A percentile compares a stretch with the other conserved stretches of the same genome.
Conservation (phyloP, 164 flowering plant species). For the Magnolia officinalis region DNA sequence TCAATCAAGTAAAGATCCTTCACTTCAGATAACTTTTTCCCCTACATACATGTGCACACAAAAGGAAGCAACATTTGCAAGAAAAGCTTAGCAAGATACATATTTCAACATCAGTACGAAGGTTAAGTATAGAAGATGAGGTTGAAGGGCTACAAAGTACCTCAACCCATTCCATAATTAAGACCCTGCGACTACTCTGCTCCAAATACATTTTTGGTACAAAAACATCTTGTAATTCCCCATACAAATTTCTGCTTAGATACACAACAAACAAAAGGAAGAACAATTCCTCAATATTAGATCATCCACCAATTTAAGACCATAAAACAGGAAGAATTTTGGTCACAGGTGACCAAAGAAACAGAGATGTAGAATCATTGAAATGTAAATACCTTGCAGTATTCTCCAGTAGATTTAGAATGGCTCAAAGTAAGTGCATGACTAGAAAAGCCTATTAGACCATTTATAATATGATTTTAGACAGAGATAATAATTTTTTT, state of each 20-base stretch:
- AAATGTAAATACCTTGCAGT: background rate
- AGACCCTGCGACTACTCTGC: slow-evolving; percentile 65
- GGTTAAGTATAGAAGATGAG: background rate
- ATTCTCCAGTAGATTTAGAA: background rate
- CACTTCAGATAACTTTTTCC: slow-evolving; percentile 75
- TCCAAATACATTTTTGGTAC: slow-evolving; percentile 82
- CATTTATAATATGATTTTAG: background rate
- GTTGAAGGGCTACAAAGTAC: slow-evolving; percentile 31
- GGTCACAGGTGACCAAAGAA: background rate
- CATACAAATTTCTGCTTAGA: slow-evolving; percentile 70
- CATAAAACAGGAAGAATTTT: background rate
- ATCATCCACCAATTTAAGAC: background rate
- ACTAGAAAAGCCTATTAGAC: background rate
- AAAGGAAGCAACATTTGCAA: slow-evolving; percentile 13
- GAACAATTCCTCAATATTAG: slow-evolving; percentile 3
- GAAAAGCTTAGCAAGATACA: background rate
- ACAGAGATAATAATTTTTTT: too few species aligned
- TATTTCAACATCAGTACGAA: background rate
- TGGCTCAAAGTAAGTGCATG: background rate
- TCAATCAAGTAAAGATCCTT: slow-evolving; percentile 87
- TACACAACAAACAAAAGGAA: slow-evolving; percentile 1
- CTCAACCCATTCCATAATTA: slow-evolving; percentile 96
- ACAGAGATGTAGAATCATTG: background rate
- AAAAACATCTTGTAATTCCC: slow-evolving; percentile 67
- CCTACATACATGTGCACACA: slow-evolving; percentile 38